Conservation (phyloP, 257 asterid genomes). For the Schizonepeta tenuifolia region DNA sequence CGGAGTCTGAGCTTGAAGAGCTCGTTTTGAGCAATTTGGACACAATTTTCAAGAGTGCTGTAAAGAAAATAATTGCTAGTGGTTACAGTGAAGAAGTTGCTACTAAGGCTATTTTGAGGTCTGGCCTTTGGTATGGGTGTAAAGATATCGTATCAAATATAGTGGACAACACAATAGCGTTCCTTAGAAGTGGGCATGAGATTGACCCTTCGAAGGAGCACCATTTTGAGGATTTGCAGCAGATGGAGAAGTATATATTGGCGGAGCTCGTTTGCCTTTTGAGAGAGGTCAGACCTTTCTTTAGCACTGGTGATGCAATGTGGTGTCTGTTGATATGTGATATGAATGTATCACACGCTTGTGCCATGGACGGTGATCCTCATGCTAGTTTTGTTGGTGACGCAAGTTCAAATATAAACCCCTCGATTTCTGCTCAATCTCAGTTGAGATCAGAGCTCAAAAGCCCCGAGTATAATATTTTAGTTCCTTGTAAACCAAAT, state of each 20-base stretch:
- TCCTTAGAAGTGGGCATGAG: conserved; percentile 71
- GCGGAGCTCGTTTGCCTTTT: conserved; percentile 93
- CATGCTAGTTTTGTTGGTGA: conserved; percentile 50
- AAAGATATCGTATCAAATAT: conserved; percentile 91
- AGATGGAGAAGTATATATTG: conserved; percentile 83
- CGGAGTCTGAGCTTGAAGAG: conserved; percentile 87
- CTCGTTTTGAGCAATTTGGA: conserved; percentile 79
- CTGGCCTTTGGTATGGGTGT: conserved; percentile 92
- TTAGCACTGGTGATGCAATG: conserved; percentile 97
- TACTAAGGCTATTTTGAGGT: conserved; percentile 73
- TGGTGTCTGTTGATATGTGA: conserved; percentile 96
- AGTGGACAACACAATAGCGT: conserved; percentile 78
- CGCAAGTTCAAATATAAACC: conserved; percentile 38
- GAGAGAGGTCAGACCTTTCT: conserved; percentile 83
- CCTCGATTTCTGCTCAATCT: conserved; percentile 46
- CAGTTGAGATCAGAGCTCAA: conserved; percentile 48
- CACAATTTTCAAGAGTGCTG: conserved; percentile 77
- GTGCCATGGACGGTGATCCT: conserved; percentile 82
- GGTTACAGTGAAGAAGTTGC: conserved; percentile 83
- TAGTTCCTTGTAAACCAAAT: conserved; percentile 50
- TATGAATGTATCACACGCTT: conserved; percentile 88
- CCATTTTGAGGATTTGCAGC: conserved; percentile 76
- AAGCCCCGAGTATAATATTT: conserved; percentile 45
- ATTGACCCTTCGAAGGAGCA: conserved; percentile 66
- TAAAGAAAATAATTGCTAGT: conserved; percentile 69